These are phyloP conservation scores for Entomortierella lignicola DNA, from an alignment of 192 early-diverging fungal genomes.

Conservation along the genomic window DNA sequence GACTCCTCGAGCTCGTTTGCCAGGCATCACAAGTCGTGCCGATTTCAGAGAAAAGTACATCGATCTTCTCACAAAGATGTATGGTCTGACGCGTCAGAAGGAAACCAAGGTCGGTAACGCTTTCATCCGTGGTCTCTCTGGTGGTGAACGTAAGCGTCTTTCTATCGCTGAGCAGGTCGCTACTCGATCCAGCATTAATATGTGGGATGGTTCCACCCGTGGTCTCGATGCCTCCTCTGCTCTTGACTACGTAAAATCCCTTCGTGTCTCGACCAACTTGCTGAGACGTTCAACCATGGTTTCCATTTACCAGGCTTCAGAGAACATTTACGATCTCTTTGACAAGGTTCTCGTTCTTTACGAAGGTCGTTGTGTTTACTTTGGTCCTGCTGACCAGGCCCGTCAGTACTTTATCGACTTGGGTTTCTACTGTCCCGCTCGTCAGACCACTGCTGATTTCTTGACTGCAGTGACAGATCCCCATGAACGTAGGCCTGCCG, in stretches of 20 bases:
- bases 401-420: constrained; percentile 71
- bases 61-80: constrained; percentile 67
- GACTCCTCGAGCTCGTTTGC: constrained; percentile 67
- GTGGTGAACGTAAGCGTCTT: constrained; percentile 83
- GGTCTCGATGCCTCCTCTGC: constrained; percentile 87
- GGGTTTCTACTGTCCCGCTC: constrained; percentile 69
- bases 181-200: constrained; percentile 61
- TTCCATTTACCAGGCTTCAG: constrained; percentile 80
- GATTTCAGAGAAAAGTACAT: constrained; percentile 64
- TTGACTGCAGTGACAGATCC: constrained; percentile 78
- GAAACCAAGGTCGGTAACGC: constrained; percentile 81
- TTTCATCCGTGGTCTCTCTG: constrained; percentile 79
- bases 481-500: constrained; percentile 61
- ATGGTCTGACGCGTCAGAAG: constrained; percentile 72
- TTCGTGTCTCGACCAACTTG: constrained; percentile 79
- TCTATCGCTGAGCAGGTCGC: constrained; percentile 84
- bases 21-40: constrained; percentile 63
- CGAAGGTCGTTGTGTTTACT: constrained; percentile 76
- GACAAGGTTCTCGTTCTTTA: constrained; percentile 76
- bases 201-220: constrained; percentile 79
- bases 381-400: constrained; percentile 70
- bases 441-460: constrained; percentile 80
- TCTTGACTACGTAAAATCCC: constrained; percentile 80
- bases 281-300: constrained; percentile 71
- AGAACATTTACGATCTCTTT: constrained; percentile 82